Evolutionary conservation across 23 red algal species (phyloP).

Genomic region (Agarophyton chilense): DNA sequence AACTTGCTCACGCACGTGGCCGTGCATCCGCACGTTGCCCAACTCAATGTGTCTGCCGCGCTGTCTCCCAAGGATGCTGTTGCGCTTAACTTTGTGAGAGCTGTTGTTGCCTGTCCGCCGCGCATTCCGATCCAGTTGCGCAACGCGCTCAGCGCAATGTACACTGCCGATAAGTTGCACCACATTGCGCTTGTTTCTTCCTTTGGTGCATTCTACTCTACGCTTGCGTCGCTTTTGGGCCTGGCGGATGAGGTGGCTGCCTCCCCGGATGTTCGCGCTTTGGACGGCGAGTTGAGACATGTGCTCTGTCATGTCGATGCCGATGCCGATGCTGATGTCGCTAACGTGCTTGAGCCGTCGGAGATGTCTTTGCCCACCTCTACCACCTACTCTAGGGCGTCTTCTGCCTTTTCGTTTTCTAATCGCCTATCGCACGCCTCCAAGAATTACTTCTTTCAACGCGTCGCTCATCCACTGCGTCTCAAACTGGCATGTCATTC

Average conservation of each 20-base stretch:
- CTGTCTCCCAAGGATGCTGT: constrained; percentile 27
- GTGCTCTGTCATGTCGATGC: not conserved
- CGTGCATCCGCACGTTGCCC: constrained; percentile 22
- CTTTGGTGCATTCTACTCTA: constrained; percentile 51
- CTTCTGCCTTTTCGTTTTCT: constrained; percentile 22
- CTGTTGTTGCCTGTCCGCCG: constrained; percentile 21
- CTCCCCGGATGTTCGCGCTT: not conserved
- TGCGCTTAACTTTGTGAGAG: constrained; percentile 41
- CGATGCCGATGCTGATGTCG: not conserved
- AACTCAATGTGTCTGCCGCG: not conserved
- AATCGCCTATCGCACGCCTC: not conserved
- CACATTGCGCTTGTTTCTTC: constrained; percentile 27
- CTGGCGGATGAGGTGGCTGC: not conserved
- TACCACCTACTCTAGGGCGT: constrained; percentile 19
- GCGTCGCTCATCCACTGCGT: constrained; percentile 28
- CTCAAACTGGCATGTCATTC: constrained; percentile 20
- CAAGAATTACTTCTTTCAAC: not conserved
- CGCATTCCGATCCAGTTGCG: constrained; percentile 29
- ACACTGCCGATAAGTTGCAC: constrained; percentile 25
- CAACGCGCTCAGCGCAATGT: not conserved
- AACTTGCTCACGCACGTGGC: not conserved
- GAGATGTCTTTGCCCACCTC: constrained; percentile 20
- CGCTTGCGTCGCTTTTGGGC: constrained; percentile 33
- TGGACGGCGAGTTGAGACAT: not conserved
- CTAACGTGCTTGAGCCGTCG: not conserved